Evolutionary conservation across 2,329 filamentous ascomycete species (phyloP), one percentile per base, ranked within the genome.

Genomic region (Colletotrichum gloeosporioides): DNA sequence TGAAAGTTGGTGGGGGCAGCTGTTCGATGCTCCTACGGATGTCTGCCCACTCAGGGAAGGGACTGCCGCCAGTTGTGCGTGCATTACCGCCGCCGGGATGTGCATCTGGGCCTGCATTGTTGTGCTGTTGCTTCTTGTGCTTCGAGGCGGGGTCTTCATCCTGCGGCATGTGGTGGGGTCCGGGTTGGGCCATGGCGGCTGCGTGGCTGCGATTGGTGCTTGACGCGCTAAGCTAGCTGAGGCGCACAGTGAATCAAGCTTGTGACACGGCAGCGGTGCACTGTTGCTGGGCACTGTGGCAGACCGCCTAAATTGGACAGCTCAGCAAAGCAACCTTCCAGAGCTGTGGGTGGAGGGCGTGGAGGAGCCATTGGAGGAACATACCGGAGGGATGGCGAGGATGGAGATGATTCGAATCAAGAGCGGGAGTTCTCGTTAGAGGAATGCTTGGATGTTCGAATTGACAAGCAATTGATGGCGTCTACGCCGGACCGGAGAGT

Each of bases 1-100:
- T 81, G 80, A 87, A 85, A 84, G 86, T 79, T 83, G 82, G 86
- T 82, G 87, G 86, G 86, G 85, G 83, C 78, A 86, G 83, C 83
- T 85, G 85, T 85, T 83, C 82, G 78, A 81, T 77, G 72, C 81
- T 81, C 74, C 79, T 81, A 80, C 82, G 79, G 12, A 67, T 67
- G 71, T 73, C 44, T 53, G 44, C 44, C 44, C 44, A 76, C 3
- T 76, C 74, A 65, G 70, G 64, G 74, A 76, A 71, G 29, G 69
- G 53, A 34, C 34, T 49, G 57, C 27, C 31, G 59, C 27, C 66
- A n/a, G 22, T 67, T 44, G 67, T 61, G 67, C 67, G n/a, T 61
- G 75, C 69, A 39, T 55, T 71, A 57, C 57, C 18, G 31, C 36
- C 34, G 25, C 57, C 25, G 32, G 53, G 53, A 34, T 9, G 15